Evolutionary conservation across 2,329 filamentous ascomycete species (phyloP).

Genomic region (Scopulariopsis brevicaulis): DNA sequence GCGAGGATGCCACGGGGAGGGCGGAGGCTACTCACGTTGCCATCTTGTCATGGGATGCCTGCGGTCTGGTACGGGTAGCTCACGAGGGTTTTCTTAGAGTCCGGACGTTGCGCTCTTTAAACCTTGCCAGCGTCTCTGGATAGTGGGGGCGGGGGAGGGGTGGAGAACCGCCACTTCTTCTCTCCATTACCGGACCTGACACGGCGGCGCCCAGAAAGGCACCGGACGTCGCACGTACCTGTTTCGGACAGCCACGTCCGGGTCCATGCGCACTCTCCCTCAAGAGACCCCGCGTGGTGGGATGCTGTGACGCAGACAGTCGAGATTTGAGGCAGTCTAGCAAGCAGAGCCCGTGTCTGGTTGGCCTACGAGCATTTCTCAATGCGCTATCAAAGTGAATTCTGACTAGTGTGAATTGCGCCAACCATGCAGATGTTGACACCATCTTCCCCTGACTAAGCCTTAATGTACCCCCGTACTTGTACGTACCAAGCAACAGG

Average conservation of each 20-base stretch:
- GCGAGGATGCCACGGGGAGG: neutral
- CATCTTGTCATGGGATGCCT: conserved; percentile 11
- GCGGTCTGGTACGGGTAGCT: neutral
- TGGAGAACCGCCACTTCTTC: neutral
- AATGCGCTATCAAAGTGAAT: neutral
- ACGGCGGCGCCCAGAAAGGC: neutral
- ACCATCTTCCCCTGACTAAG: neutral
- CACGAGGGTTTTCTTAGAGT: neutral
- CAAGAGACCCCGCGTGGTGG: no score
- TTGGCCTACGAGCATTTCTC: neutral
- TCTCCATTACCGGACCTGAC: neutral
- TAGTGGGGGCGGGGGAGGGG: neutral
- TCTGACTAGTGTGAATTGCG: neutral
- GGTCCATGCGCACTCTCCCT: no score
- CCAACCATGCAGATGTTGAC: neutral
- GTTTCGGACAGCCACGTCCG: no score
- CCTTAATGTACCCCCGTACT: neutral
- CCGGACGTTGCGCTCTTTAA: neutral
- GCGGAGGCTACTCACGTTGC: conserved; percentile 12
- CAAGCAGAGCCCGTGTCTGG: neutral
- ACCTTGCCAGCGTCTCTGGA: neutral
- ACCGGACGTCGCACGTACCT: neutral
- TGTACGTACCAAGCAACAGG: neutral
- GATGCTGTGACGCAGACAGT: no score
- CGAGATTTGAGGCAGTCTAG: neutral